Evolutionary conservation across 371 early-diverging fungal genomes (phyloP).

Genomic region (Blyttiomyces sp.): DNA sequence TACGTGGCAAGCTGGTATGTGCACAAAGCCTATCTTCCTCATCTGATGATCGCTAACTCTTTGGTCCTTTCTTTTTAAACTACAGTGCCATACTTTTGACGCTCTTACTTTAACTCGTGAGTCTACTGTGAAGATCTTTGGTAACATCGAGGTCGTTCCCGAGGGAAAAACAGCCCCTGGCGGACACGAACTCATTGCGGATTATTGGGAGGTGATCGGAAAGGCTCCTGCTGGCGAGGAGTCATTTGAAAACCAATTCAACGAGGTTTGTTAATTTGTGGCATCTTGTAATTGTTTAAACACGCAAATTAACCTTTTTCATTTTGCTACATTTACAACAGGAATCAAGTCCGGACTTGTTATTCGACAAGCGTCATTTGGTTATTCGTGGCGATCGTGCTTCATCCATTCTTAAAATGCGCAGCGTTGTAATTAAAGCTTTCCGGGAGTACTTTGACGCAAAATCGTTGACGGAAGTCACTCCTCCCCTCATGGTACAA

Average conservation of each 20-base stretch:
- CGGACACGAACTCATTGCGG: slow-evolving; percentile 90
- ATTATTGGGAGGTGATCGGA: slow-evolving; percentile 93
- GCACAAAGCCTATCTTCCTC: neutral
- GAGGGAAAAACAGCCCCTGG: slow-evolving; percentile 96
- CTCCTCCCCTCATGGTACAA: slow-evolving; percentile 99
- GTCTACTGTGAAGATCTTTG: slow-evolving; percentile 86
- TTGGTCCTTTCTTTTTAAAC: neutral
- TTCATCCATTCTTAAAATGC: slow-evolving; percentile 86
- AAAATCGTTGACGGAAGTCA: slow-evolving; percentile 88
- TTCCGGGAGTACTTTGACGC: slow-evolving; percentile 94
- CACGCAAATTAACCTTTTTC: neutral
- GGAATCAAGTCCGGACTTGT: slow-evolving; percentile 83
- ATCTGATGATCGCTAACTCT: neutral
- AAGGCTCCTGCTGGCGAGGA: slow-evolving; percentile 95
- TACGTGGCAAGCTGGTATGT: slow-evolving; percentile 79
- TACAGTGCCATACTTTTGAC: slow-evolving; percentile 89
- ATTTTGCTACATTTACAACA: slow-evolving; percentile 30
- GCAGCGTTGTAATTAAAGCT: slow-evolving; percentile 82
- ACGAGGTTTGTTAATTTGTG: slow-evolving; percentile 41
- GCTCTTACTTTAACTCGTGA: slow-evolving; percentile 90
- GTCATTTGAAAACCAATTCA: slow-evolving; percentile 87
- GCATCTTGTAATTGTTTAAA: too few relatives aligned
- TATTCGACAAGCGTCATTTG: slow-evolving; percentile 95
- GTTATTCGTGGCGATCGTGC: slow-evolving; percentile 94
- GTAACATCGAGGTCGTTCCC: slow-evolving; percentile 82